Base-by-base conservation (phyloP, 1,139 yeast genomes). In the Saccharomyces uvarum region DNA sequence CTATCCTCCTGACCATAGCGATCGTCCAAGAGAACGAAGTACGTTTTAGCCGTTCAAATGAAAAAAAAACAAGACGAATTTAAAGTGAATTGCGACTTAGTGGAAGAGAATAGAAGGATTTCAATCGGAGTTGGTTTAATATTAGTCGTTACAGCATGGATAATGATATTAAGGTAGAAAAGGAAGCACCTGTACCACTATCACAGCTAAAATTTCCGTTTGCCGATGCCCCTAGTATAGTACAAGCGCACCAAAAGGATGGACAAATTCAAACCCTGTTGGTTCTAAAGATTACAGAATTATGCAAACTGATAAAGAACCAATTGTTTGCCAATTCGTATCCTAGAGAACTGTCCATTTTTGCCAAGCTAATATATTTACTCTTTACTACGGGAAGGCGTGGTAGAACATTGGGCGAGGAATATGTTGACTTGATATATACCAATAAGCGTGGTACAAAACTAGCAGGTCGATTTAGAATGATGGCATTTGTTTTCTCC, bases 161-260 rank as follows among this genome's bases (percentile, higher is more conserved):
- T 7, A 9, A 38, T 9, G 24, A 19, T n/a, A 19, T 8, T 11
- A 16, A 38, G 24, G 9, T 38, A 24, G 2, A 19, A 16, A 38
- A 38, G 6, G n/a, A 38, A 16, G 11, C 44, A 38, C 44, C 11
- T 38, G 6, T 9, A 11, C 44, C 21, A 38, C 44, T 38, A 38
- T 38, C 44, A 19, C 44, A 16, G 44, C 24, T 38, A 7, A 38
- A 24, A 19, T 64, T 75, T n/a, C 73, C 76, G 1, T 68, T 68
- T 57, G 78, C 79, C 2, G 75, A 73, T 54, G 75, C 77, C 7
- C 75, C 79, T 0, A 75, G 75, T 54, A 75, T 76, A 64, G 84
- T 90, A 44, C 78, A 97, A 57, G 90, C 97, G 3, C 85, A 88
- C 68, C 97, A 90, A 65, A 91, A 91, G 67, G 98, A 91, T 70